Conservation (phyloP, 139 green algal genomes). For the Pseudopediastrum boryanum region DNA sequence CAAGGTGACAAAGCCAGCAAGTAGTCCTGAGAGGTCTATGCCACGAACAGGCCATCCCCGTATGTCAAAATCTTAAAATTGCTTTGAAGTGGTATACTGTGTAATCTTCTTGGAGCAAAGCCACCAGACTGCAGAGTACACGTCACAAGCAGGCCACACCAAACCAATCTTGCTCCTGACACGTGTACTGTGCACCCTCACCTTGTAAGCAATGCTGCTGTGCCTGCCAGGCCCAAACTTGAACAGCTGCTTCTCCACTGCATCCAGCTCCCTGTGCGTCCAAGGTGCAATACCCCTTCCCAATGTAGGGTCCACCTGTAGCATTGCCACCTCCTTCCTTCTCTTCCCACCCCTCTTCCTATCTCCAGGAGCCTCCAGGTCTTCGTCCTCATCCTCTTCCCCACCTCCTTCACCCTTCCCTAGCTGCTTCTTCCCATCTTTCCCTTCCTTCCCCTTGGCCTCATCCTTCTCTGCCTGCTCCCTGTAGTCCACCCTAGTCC, state of each 20-base stretch:
- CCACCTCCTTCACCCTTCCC: neutral
- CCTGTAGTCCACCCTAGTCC: slow-evolving; percentile 17
- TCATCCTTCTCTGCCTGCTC: neutral
- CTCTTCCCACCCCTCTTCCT: neutral
- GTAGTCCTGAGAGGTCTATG: too few relatives aligned
- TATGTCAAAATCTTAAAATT: neutral
- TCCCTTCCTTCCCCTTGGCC: neutral
- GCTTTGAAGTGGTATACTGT: neutral
- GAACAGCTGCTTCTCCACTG: slow-evolving; percentile 57
- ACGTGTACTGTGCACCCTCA: neutral
- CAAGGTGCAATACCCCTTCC: slow-evolving; percentile 22
- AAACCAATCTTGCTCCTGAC: neutral
- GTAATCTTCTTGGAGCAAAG: neutral
- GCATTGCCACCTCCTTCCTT: neutral
- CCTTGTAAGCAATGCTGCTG: neutral
- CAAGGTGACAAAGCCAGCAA: too few relatives aligned
- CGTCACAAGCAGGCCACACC: neutral
- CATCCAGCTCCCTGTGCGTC: slow-evolving; percentile 47
- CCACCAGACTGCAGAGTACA: neutral
- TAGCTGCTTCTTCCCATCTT: neutral
- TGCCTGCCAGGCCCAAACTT: slow-evolving; percentile 45
- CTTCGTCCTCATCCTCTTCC: neutral
- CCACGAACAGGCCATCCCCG: too few relatives aligned
- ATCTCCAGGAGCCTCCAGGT: slow-evolving; percentile 3
- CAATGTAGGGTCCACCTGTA: neutral